Evolutionary conservation across 2,329 filamentous ascomycete species (phyloP).

Genomic region (Leptographium procerum): DNA sequence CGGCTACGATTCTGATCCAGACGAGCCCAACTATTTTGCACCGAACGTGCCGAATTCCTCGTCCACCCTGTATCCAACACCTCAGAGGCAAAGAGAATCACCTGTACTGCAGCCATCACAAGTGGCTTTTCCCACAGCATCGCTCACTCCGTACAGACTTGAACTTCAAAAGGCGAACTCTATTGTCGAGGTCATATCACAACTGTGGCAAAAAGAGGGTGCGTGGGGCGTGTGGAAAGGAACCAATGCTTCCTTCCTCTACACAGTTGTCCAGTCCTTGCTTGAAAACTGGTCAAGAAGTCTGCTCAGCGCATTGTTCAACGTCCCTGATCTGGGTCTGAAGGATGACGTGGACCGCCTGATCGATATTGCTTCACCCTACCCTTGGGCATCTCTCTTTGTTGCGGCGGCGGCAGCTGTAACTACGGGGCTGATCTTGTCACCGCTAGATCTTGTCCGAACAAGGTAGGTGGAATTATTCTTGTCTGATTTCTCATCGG

Average conservation of each 20-base stretch:
- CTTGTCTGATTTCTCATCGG: neutral
- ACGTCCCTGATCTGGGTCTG: slow-evolving; percentile 73
- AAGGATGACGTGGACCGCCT: slow-evolving; percentile 69
- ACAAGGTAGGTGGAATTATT: slow-evolving; percentile 43
- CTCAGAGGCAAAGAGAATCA: slow-evolving; percentile 12
- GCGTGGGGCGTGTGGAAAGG: slow-evolving; percentile 91
- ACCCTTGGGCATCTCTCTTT: slow-evolving; percentile 68
- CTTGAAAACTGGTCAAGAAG: slow-evolving; percentile 88
- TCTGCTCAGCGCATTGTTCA: slow-evolving; percentile 79
- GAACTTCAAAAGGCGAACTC: slow-evolving; percentile 65
- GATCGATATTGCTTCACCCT: slow-evolving; percentile 60
- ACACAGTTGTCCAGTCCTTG: slow-evolving; percentile 74
- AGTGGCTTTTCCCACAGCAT: neutral
- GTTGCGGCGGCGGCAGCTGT: slow-evolving; percentile 55
- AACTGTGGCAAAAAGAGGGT: slow-evolving; percentile 82
- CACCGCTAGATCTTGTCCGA: slow-evolving; percentile 81
- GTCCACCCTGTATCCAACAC: slow-evolving; percentile 26
- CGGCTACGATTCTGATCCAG: slow-evolving; percentile 59
- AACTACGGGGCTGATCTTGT: slow-evolving; percentile 67
- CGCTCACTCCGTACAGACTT: slow-evolving; percentile 44
- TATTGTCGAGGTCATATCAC: slow-evolving; percentile 72
- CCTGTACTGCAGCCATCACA: neutral
- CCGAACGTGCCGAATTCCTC: slow-evolving; percentile 49
- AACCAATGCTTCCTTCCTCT: slow-evolving; percentile 85
- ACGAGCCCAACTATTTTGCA: slow-evolving; percentile 79